Base-by-base conservation (phyloP, 2,329 filamentous ascomycete species). In the Epicoccum nigrum region DNA sequence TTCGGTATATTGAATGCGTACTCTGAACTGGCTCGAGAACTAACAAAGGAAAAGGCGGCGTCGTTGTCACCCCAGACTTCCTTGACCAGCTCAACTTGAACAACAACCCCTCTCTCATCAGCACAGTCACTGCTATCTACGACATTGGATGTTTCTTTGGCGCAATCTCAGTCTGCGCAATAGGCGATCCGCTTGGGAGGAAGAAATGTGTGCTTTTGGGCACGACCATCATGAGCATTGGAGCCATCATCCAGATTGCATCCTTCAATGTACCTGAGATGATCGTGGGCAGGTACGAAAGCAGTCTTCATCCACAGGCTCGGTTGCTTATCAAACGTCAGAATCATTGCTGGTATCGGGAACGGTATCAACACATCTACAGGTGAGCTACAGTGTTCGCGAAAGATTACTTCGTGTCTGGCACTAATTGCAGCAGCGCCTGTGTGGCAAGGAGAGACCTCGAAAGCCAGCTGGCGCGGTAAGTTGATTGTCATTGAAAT, bases 61-160 rank as follows among this genome's bases (percentile, higher is more conserved):
- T 83, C 6, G 75, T 83, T 21, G 78, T 84, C 12, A 82, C 80
- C 0, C 66, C 76, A 11, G 75, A 83, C 56, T 83, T 83, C 44
- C 75, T 83, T 3, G 68, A 79, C 30, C 69, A 76, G 1, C 76
- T 80, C 32, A 62, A 78, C 44, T 73, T 83, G 2, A 69, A 64
- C 23, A 76, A 76, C 3, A 70, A 70, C 25, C 74, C 67, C 57
- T 75, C 69, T 43, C 69, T 68, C 44, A 56, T 76, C 56, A 63
- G 71, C n/a, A 82, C 80, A 0, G 79, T 83, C 9, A 82, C 80
- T 1, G 81, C 82, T 2, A 79, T 84, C 45, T 84, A 85, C 64
- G 81, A 85, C 55, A 74, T 86, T 25, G 83, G 83, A 7, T 85
- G 83, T 62, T 85, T 86, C 65, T 69, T 85, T 34, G 84, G 83